Percentiles rank a stretch among this genome's conserved stretches.
Conservation (phyloP, 306 rosid species). For the peach (Prunus persica) region DNA sequence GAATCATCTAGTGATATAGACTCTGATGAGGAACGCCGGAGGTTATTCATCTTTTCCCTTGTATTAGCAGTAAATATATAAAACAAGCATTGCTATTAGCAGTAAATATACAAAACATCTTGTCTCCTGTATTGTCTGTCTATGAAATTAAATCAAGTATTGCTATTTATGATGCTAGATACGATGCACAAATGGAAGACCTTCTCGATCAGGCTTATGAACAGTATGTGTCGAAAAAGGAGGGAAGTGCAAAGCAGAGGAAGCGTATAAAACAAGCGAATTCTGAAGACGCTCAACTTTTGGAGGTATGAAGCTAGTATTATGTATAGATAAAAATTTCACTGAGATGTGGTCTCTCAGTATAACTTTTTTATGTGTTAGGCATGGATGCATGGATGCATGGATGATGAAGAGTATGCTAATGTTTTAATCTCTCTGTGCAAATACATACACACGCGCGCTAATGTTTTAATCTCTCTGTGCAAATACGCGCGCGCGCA, state of each 20-base stretch:
- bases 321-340: background rate
- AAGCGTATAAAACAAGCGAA: constrained; percentile 61
- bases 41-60: constrained; percentile 45
- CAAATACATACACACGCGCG: background rate
- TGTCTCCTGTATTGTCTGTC: background rate
- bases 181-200: constrained; percentile 77
- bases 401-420: background rate
- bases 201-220: constrained; percentile 80
- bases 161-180: constrained; percentile 40
- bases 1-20: constrained; percentile 66
- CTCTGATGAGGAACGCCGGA: constrained; percentile 79
- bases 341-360: background rate
- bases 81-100: background rate
- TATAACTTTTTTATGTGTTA: background rate
- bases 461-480: background rate
- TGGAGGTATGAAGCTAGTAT: constrained; percentile 52
- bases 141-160: background rate
- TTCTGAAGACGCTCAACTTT: constrained; percentile 50
- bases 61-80: background rate
- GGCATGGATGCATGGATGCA: background rate
- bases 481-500: too few relatives aligned
- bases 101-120: background rate
- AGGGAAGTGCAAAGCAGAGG: constrained; percentile 77
- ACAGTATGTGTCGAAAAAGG: constrained; percentile 62
- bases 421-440: background rate